phyloP scores from a whole-genome alignment of 306 rosid genomes.

The Cucurbita moschata region DNA sequence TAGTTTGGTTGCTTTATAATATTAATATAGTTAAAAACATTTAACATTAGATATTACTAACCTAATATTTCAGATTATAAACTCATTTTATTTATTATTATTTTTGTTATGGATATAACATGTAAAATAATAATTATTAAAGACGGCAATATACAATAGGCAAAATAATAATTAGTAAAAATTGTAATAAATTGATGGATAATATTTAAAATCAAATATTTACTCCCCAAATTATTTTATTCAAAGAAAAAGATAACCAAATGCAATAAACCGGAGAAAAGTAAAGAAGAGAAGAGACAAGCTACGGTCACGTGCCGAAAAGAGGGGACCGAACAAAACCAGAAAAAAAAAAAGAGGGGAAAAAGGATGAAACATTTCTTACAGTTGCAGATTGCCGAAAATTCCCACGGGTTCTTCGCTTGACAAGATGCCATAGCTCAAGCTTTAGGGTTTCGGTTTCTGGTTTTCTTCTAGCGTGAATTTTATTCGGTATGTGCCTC shows the following conservation, averaged over 20 bases:
- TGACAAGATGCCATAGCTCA: not conserved
- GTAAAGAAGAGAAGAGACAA: not conserved
- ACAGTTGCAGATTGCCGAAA: not conserved
- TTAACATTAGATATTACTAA: too few relatives aligned
- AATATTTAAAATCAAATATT: too few relatives aligned
- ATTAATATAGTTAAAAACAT: too few relatives aligned
- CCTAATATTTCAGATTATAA: too few relatives aligned
- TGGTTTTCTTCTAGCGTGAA: not conserved
- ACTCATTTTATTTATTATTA: too few relatives aligned
- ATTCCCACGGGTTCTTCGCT: not conserved
- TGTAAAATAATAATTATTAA: too few relatives aligned
- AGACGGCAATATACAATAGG: too few relatives aligned
- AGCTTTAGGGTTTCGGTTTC: conserved; percentile 5
- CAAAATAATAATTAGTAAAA: too few relatives aligned
- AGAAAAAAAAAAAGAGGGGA: not conserved
- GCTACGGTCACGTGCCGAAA: not conserved
- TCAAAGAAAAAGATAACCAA: not conserved
- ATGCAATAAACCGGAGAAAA: not conserved
- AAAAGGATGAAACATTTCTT: not conserved
- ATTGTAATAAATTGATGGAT: too few relatives aligned
- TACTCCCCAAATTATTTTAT: not conserved
- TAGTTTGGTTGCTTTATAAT: too few relatives aligned
- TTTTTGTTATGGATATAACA: too few relatives aligned
- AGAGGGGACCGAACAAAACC: not conserved
- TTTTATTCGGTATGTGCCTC: not conserved